Base-by-base conservation (phyloP, 495 filamentous ascomycete genomes). In the Penicillium antarcticum region DNA sequence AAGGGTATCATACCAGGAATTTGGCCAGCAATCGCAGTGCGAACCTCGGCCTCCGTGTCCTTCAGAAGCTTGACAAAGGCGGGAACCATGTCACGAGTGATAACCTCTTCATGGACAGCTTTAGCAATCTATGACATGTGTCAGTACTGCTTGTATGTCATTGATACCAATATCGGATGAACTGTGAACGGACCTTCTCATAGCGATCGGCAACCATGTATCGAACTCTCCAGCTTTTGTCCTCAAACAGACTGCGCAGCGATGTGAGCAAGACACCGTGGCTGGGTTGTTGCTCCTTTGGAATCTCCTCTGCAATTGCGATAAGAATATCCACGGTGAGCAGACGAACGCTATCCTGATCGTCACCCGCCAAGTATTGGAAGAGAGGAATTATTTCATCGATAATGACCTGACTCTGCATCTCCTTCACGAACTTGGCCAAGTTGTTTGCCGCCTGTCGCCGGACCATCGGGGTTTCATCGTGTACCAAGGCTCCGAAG, bases 141-240 rank as follows among this genome's bases (percentile, higher is more conserved):
- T 65, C 57, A 69, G 56, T 50, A 42, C 37, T 48, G 32, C 18
- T 33, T 7, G 26, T 9, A 29, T 29, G 8, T 29, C 35, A 31
- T 21, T 8, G 14, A 16, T 21, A 29, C 34, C 49, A 64, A 51
- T 41, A 23, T 33, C 32, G 36, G 51, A n/a, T 13, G 48, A 39
- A 56, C 33, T 13, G 10, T 10, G 36, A 12, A 38, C 36, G 5
- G 46, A 92, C 92, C 89, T 97, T 97, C 70, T 97, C 94, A 62
- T 95, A 98, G 71, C 91, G 81, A 70, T 98, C 94, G 24, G 95
- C 94, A 52, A 98, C 95, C 95, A 97, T 98, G 69, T 97, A 98
- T 67, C 94, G 81, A 42, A 98, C 94, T 59, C 94, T 83, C 94
- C 94, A 98, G 73, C 95, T 97, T 79, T 97, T 97, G 67, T 98